Evolutionary conservation across 108 stramenopile genomes (phyloP).

Genomic region (Asterionellopsis glacialis): DNA sequence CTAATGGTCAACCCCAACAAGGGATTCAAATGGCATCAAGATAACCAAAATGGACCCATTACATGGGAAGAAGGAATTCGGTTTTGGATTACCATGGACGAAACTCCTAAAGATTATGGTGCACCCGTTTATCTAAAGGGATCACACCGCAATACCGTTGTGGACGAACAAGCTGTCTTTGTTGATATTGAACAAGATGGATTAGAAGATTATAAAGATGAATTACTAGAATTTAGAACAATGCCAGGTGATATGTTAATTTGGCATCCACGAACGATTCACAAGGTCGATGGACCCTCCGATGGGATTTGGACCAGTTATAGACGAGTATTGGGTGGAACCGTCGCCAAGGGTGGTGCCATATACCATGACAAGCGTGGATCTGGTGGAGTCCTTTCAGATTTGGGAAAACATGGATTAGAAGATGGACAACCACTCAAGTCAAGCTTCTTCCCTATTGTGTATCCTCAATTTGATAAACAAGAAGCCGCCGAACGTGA

Average conservation of each 20-base stretch:
- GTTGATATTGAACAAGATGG: slow-evolving; percentile 82
- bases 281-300: slow-evolving; percentile 88
- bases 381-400: slow-evolving; percentile 80
- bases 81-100: slow-evolving; percentile 95
- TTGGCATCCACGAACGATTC: slow-evolving; percentile 91
- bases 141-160: slow-evolving; percentile 71
- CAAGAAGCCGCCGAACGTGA: slow-evolving; percentile 61
- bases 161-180: slow-evolving; percentile 80
- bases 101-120: slow-evolving; percentile 85
- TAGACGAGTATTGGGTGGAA: slow-evolving; percentile 85
- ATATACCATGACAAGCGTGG: slow-evolving; percentile 81
- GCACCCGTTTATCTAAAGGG: slow-evolving; percentile 90
- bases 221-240: slow-evolving; percentile 69
- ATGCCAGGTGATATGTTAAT: slow-evolving; percentile 91
- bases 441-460: slow-evolving; percentile 79
- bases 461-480: slow-evolving; percentile 69
- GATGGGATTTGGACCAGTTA: slow-evolving; percentile 89
- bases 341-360: slow-evolving; percentile 69
- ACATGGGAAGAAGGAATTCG: slow-evolving; percentile 78
- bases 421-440: slow-evolving; percentile 59
- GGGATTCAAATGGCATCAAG: slow-evolving; percentile 95
- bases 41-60: slow-evolving; percentile 94
- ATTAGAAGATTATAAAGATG: slow-evolving; percentile 67
- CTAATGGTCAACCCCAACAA: slow-evolving; percentile 95
- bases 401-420: slow-evolving; percentile 81